Percentiles rank a stretch among this genome's conserved stretches.
phyloP scores from a whole-genome alignment of 495 filamentous ascomycete genomes.

The Bacidia gigantensis region DNA sequence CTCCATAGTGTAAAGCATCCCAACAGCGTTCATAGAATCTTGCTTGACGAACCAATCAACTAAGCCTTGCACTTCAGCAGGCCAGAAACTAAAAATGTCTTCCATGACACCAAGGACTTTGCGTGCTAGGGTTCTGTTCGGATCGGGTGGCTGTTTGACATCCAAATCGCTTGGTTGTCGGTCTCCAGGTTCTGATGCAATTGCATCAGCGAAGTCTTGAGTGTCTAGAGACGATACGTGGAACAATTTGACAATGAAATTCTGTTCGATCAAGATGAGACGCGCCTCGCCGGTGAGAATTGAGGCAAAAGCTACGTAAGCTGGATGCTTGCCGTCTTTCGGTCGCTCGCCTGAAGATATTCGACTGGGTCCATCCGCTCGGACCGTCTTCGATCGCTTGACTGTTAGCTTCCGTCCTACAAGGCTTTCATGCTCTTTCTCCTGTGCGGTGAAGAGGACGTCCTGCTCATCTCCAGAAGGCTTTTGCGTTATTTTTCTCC shows the following conservation, averaged over 20 bases:
- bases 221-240: conserved; percentile 66
- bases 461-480: conserved; percentile 74
- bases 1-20: conserved; percentile 69
- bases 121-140: conserved; percentile 69
- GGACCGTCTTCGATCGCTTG: conserved; percentile 73
- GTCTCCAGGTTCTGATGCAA: conserved; percentile 51
- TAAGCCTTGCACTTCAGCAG: conserved; percentile 61
- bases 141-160: conserved; percentile 60
- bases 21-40: conserved; percentile 85
- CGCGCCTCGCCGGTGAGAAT: conserved; percentile 64
- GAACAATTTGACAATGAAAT: conserved; percentile 89
- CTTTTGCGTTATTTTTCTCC: conserved; percentile 72
- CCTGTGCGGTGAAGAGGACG: conserved; percentile 71
- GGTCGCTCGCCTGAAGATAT: conserved; percentile 42
- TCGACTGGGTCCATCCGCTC: conserved; percentile 49
- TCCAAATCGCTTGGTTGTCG: conserved; percentile 55
- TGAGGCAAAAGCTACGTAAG: conserved; percentile 73
- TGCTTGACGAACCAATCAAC: conserved; percentile 70
- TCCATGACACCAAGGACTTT: conserved; percentile 75
- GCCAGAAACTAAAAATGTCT: conserved; percentile 67
- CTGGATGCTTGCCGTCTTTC: conserved; percentile 50
- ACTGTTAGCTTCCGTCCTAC: conserved; percentile 86
- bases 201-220: conserved; percentile 68
- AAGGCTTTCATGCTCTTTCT: conserved; percentile 61
- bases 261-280: conserved; percentile 79